Evolutionary conservation across 2,329 filamentous ascomycete genomes (phyloP).

Genomic region (Xylaria sp.): DNA sequence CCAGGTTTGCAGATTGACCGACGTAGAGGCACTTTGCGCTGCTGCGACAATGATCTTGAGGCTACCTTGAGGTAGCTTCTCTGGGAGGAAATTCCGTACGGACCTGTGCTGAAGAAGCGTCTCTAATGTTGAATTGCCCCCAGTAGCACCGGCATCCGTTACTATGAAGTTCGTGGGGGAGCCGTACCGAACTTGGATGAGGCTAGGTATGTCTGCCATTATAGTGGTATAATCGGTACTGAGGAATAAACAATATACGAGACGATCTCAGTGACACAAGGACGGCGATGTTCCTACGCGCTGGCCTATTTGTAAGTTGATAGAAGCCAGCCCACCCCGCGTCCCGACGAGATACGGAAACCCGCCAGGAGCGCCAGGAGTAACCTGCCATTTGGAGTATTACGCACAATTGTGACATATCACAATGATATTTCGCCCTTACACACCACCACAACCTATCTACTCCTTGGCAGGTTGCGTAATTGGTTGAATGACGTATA

Average conservation of each 20-base stretch:
- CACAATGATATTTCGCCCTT: conserved; percentile 11
- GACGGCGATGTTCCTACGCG: neutral
- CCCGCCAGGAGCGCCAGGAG: neutral
- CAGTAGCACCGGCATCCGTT: neutral
- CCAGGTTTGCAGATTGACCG: conserved; percentile 52
- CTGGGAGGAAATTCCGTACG: conserved; percentile 46
- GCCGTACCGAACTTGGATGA: conserved; percentile 43
- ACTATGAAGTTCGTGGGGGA: conserved; percentile 8
- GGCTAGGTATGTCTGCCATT: conserved; percentile 38
- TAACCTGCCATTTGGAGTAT: conserved; percentile 22
- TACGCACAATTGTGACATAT: conserved; percentile 32
- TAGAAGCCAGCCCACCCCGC: conserved; percentile 9
- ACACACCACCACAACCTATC: too few species aligned
- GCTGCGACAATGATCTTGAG: conserved; percentile 49
- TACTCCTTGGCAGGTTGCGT: too few species aligned
- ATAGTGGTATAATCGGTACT: neutral
- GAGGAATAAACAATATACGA: neutral
- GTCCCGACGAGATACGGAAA: neutral
- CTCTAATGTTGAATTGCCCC: conserved; percentile 40
- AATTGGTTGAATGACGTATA: too few species aligned
- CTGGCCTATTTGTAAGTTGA: neutral
- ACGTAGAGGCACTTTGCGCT: conserved; percentile 51
- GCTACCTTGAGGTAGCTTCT: conserved; percentile 40
- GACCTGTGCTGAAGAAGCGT: conserved; percentile 49
- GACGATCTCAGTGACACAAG: neutral